These are phyloP conservation scores for Chrysanthemum makinoi DNA, from an alignment of 129 eudicot genomes.

Conservation along the genomic window DNA sequence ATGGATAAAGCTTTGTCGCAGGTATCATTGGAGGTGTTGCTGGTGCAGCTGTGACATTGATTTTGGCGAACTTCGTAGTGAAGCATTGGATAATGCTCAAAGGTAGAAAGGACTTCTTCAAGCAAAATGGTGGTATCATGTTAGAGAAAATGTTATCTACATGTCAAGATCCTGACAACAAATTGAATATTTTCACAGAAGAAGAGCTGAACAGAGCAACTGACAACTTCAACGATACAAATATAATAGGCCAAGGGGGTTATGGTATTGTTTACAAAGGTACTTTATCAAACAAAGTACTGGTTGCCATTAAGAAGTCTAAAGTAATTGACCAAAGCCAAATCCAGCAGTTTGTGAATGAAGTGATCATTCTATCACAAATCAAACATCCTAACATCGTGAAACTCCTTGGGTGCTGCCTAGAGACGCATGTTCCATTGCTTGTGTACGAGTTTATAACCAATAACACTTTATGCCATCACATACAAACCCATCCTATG, in stretches of 20 bases:
- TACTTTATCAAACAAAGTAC: constrained; percentile 23
- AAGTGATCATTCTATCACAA: constrained; percentile 29
- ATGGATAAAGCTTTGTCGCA: constrained; percentile 4
- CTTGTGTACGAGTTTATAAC: constrained; percentile 33
- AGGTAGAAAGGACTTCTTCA: constrained; percentile 25
- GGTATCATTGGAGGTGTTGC: constrained; percentile 22
- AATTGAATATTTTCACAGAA: constrained; percentile 30
- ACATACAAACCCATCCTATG: constrained; percentile 9
- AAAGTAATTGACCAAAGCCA: constrained; percentile 33
- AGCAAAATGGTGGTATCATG: constrained; percentile 34
- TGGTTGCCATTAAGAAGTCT: constrained; percentile 36
- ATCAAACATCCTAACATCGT: constrained; percentile 34
- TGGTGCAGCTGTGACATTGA: constrained; percentile 24
- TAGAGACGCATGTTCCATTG: constrained; percentile 34
- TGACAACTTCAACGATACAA: constrained; percentile 15
- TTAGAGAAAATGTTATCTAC: constrained; percentile 23
- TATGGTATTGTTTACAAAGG: constrained; percentile 33
- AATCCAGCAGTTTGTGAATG: constrained; percentile 30
- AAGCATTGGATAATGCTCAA: constrained; percentile 11
- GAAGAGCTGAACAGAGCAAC: constrained; percentile 35
- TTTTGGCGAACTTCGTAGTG: constrained; percentile 10
- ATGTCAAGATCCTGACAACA: constrained; percentile 17
- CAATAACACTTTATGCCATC: constrained; percentile 29
- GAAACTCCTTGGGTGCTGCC: constrained; percentile 32
- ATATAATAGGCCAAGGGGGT: constrained; percentile 35